Conservation (phyloP, 345 rosid species). For the Eucalyptus pauciflora region DNA sequence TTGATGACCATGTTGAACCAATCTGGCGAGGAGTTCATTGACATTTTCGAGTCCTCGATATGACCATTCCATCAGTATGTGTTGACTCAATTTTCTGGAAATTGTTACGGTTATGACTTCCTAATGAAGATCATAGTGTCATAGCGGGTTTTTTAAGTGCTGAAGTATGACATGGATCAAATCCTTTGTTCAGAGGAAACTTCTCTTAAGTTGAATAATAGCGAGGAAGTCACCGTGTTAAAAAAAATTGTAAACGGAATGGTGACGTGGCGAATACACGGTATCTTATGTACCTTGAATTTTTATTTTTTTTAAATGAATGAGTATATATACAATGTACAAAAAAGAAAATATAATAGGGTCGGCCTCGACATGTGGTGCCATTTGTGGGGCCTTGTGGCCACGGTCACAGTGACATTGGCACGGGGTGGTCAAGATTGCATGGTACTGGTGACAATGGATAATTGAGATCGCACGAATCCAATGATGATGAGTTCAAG, state of each 20-base stretch:
- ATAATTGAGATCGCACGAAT: neutral
- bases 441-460: fast-evolving
- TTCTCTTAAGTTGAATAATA: neutral
- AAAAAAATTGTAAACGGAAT: neutral
- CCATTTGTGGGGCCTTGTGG: neutral
- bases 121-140: neutral
- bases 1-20: neutral
- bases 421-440: too few species aligned
- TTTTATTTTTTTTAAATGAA: neutral
- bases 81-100: neutral
- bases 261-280: neutral
- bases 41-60: neutral
- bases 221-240: neutral
- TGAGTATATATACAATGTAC: neutral
- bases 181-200: neutral
- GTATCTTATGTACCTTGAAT: neutral
- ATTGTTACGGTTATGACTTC: neutral
- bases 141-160: neutral
- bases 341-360: neutral
- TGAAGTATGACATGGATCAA: neutral
- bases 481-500: neutral
- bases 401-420: neutral
- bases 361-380: neutral
- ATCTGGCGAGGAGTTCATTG: neutral
- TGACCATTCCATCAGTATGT: neutral